Evolutionary conservation across 306 rosid genomes (phyloP).

Genomic region (Dryas alaskensis): DNA sequence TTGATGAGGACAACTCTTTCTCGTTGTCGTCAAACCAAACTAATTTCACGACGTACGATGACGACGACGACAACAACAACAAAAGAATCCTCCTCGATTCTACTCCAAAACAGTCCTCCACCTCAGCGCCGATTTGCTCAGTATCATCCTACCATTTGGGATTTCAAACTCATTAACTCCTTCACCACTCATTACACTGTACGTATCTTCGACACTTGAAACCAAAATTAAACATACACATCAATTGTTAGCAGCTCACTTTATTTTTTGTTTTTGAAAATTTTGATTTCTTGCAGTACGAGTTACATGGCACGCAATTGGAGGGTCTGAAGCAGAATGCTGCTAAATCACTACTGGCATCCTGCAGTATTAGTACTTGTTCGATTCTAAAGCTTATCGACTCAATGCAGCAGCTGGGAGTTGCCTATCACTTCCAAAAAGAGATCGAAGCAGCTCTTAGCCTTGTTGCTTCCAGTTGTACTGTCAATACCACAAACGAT

Average conservation of each 20-base stretch:
- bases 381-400: conserved; percentile 9
- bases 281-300: conserved; percentile 18
- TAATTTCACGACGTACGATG: too few species aligned
- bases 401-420: conserved; percentile 26
- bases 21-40: too few species aligned
- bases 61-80: too few species aligned
- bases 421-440: conserved; percentile 31
- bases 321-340: conserved; percentile 16
- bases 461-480: neutral
- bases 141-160: conserved; percentile 35
- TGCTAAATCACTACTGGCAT: neutral
- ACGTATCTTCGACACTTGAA: neutral
- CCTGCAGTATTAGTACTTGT: neutral
- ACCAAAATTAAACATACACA: too few species aligned
- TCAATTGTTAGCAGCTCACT: too few species aligned
- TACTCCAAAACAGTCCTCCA: neutral
- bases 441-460: conserved; percentile 19
- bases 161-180: conserved; percentile 22
- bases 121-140: conserved; percentile 24
- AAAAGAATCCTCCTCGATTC: neutral
- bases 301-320: conserved; percentile 11
- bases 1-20: too few species aligned
- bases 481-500: neutral
- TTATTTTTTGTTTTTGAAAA: neutral
- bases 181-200: conserved; percentile 19